Evolutionary conservation across 2,329 filamentous ascomycete species (phyloP), one percentile per base, ranked within the genome.

Genomic region (Corinectria fuckeliana): DNA sequence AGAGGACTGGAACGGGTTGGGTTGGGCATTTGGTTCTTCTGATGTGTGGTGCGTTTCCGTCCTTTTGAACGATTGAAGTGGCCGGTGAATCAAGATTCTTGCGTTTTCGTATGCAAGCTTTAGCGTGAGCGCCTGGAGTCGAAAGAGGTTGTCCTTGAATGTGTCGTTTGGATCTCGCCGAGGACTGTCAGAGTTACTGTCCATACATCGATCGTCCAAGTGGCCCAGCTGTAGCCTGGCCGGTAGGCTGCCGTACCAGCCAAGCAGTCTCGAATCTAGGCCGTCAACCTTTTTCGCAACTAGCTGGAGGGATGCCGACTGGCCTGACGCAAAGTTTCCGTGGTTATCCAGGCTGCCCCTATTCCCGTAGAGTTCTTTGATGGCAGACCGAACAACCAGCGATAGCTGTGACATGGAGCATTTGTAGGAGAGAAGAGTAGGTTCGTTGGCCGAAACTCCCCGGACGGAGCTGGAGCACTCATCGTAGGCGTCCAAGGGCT

Each of bases 41-140:
- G 2, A 23, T 3, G 11, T 8, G 3, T 13, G 2, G 2, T 0
- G 23, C 2, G 13, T 11, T n/a, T 48, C 5, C 3, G 25, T 18
- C 14, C 25, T 28, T 6, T 11, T 62, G 10, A 53, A 60, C 0
- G 65, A 67, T 1, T 67, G 34, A 2, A 68, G 45, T 1, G 64
- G 65, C 2, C 65, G 58, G 4, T 77, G 63, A 0, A 73, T 53
- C 0, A 77, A 45, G 0, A 77, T 77, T 6, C 60, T 69, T 0
- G 73, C 65, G 32, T 76, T 77, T 14, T 77, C 68, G 30, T 68
- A 77, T 0, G 73, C 73, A 3, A 77, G 63, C 39, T 69, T 62
- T 2, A 77, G 63, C 0, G 71, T 60, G 3, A 77, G 66, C 0
- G 73, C 70, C 47, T 77, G 75, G 0, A 76, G 61, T 8, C 70